phyloP scores from a whole-genome alignment of 495 filamentous ascomycete species.

The Penicillium crystallinum region DNA sequence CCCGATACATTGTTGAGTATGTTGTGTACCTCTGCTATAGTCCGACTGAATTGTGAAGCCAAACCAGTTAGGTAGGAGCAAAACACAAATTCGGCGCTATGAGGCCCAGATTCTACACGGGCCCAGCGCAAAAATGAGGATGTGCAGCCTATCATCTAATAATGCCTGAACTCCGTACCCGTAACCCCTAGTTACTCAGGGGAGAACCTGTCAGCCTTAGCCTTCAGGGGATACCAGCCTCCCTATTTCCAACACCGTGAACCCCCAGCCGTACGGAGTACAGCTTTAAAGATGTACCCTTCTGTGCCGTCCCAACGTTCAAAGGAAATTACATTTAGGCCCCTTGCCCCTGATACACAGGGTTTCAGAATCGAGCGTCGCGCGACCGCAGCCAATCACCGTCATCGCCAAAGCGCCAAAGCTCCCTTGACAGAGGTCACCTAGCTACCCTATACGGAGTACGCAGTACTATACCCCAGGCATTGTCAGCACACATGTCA shows the following conservation, averaged over 20 bases:
- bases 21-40: too few relatives aligned
- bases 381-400: slow-evolving; percentile 10
- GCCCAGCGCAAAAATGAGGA: slow-evolving; percentile 17
- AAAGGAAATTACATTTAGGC: neutral
- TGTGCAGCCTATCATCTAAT: slow-evolving; percentile 5
- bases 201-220: too few relatives aligned
- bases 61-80: neutral
- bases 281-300: neutral
- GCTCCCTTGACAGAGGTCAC: neutral
- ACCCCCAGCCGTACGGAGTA: neutral
- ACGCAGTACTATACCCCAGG: too few relatives aligned
- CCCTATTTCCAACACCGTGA: neutral
- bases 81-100: neutral
- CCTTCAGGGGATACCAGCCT: slow-evolving; percentile 6
- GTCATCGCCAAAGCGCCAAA: slow-evolving; percentile 1
- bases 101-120: neutral
- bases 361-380: slow-evolving; percentile 5
- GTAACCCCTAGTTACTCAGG: too few relatives aligned
- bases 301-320: neutral
- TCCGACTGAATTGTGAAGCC: too few relatives aligned
- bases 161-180: neutral
- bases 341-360: neutral
- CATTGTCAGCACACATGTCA: neutral
- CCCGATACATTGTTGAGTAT: too few relatives aligned
- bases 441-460: neutral